Percentiles rank a stretch among this genome's conserved stretches.
Conservation (phyloP, 345 rosid species). For the Noccaea caerulescens region DNA sequence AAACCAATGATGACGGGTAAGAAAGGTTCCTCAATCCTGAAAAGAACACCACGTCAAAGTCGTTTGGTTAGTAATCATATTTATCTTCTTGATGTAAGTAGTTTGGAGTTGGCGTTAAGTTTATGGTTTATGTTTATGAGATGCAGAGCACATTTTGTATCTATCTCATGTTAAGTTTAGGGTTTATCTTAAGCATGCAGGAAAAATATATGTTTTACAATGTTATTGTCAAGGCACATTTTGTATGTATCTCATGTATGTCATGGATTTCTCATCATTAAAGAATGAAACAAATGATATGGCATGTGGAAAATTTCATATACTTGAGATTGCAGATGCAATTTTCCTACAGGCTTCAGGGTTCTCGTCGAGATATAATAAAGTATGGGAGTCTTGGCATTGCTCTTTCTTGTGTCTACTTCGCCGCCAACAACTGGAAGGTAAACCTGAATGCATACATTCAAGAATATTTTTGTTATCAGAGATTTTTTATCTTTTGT, state of each 20-base stretch:
- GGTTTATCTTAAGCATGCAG: background rate
- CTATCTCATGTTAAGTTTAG: slow-evolving; percentile 1
- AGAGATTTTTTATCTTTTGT: background rate
- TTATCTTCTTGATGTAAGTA: background rate
- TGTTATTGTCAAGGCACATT: background rate
- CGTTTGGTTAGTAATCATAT: background rate
- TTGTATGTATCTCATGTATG: background rate
- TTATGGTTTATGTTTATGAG: background rate
- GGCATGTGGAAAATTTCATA: slow-evolving; percentile 34
- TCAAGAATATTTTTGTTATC: background rate
- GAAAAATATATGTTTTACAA: background rate
- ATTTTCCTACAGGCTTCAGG: slow-evolving; percentile 93
- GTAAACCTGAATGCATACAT: slow-evolving; percentile 44
- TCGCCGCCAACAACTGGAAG: slow-evolving; percentile 72
- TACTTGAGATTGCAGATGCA: slow-evolving; percentile 70
- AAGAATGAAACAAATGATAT: slow-evolving; percentile 23
- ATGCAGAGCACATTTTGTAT: slow-evolving; percentile 26
- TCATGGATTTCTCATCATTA: background rate
- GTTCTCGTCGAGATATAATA: slow-evolving; percentile 78
- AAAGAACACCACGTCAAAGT: background rate
- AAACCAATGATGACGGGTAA: slow-evolving; percentile 30
- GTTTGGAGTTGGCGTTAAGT: slow-evolving; percentile 5
- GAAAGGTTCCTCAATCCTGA: slow-evolving; percentile 4
- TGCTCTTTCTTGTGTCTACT: slow-evolving; percentile 72
- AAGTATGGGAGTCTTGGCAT: slow-evolving; percentile 89